A percentile compares a stretch with the other conserved stretches of the same genome.
phyloP scores from a whole-genome alignment of 805 yeast genomes.

The Yarrowia alimentaria region DNA sequence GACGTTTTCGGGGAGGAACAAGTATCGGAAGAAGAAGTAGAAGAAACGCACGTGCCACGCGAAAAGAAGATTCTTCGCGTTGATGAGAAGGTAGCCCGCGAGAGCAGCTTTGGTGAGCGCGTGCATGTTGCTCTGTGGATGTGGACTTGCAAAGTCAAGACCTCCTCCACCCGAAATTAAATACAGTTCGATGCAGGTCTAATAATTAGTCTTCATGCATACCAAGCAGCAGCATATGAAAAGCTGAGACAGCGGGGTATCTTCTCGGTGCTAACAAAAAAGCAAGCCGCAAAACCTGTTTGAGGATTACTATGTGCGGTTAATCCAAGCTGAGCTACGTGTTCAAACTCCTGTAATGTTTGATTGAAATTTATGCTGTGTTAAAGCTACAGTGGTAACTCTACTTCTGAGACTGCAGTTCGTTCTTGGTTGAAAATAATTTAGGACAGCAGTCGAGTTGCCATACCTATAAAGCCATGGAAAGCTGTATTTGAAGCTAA shows the following conservation, averaged over 20 bases:
- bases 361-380: no score
- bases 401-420: no score
- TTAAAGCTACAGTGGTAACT: no score
- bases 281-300: background rate
- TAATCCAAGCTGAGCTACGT: no score
- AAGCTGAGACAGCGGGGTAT: conserved; percentile 22
- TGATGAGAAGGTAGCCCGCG: conserved; percentile 37
- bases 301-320: no score
- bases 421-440: no score
- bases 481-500: no score
- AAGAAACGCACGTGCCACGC: conserved; percentile 67
- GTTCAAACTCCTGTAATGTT: no score
- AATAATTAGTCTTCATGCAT: conserved; percentile 13
- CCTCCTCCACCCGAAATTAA: background rate
- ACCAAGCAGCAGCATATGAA: conserved; percentile 11
- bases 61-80: conserved; percentile 66
- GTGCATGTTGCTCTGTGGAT: background rate
- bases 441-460: no score
- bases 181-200: conserved; percentile 4
- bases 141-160: no score
- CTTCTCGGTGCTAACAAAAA: no score
- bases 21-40: conserved; percentile 44
- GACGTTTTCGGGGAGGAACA: conserved; percentile 41
- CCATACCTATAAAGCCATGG: no score
- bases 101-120: conserved; percentile 17